Evolutionary conservation across 2,329 filamentous ascomycete species (phyloP).

Genomic region (Didymella sp.): DNA sequence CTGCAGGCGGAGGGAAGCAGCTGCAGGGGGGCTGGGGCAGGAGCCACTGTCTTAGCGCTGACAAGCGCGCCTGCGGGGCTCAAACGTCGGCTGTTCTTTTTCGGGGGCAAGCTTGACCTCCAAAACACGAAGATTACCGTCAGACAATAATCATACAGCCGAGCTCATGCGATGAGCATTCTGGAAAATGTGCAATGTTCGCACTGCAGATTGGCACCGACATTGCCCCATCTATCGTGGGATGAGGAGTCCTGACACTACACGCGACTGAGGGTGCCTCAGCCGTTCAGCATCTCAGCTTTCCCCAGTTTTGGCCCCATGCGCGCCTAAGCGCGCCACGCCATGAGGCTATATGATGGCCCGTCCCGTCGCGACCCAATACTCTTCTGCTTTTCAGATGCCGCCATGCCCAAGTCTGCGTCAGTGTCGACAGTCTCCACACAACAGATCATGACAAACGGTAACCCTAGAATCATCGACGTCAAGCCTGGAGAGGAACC

Average conservation of each 20-base stretch:
- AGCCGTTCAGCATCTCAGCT: constrained; percentile 5
- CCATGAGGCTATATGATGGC: constrained; percentile 14
- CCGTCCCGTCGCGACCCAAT: constrained; percentile 3
- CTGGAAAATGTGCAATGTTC: background rate
- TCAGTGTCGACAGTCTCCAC: background rate
- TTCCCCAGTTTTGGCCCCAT: constrained; percentile 9
- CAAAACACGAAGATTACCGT: too few species aligned
- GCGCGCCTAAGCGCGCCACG: background rate
- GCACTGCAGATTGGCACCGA: background rate
- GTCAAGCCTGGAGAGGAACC: background rate
- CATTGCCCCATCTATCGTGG: background rate
- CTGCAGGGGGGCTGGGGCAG: background rate
- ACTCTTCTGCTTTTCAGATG: background rate
- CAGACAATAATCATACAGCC: too few species aligned
- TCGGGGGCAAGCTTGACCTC: background rate
- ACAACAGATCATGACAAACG: background rate
- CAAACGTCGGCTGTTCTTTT: background rate
- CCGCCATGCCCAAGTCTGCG: background rate
- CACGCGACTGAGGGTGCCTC: constrained; percentile 3
- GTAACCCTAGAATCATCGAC: background rate
- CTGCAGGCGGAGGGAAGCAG: background rate
- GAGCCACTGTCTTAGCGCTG: constrained; percentile 2
- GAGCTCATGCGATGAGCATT: too few species aligned
- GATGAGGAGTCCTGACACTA: background rate
- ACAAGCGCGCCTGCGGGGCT: constrained; percentile 5